A percentile compares a stretch with the other conserved stretches of the same genome.
Conservation (phyloP, 345 rosid species). For the Gossypium bickii region DNA sequence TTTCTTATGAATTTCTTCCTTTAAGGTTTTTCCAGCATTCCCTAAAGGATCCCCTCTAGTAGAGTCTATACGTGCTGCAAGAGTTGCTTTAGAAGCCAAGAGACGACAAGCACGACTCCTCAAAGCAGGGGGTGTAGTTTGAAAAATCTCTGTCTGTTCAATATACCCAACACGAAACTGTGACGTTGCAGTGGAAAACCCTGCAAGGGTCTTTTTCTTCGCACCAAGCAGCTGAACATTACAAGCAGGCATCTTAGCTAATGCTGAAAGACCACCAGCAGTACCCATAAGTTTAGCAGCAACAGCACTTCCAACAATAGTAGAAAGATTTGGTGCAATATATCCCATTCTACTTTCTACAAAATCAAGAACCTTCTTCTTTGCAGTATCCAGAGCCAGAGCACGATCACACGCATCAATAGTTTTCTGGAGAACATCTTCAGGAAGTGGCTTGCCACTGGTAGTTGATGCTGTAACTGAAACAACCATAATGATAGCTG, state of each 20-base stretch:
- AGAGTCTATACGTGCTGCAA: constrained; percentile 87
- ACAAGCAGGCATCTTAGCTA: constrained; percentile 98
- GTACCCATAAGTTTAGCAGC: constrained; percentile 98
- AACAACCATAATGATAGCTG: constrained; percentile 91
- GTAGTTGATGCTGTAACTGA: constrained; percentile 95
- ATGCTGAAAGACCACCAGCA: constrained; percentile 88
- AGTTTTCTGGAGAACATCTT: constrained; percentile 76
- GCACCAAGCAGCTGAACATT: constrained; percentile 91
- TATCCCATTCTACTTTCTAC: constrained; percentile 96
- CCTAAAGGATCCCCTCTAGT: constrained; percentile 80
- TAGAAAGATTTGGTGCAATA: constrained; percentile 90
- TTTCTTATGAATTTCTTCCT: constrained; percentile 74
- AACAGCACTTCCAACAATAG: constrained; percentile 93
- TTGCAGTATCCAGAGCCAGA: constrained; percentile 65
- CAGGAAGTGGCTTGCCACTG: constrained; percentile 85
- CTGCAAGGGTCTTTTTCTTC: constrained; percentile 90
- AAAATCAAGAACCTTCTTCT: constrained; percentile 92
- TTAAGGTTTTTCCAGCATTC: constrained; percentile 58
- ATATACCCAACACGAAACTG: constrained; percentile 79
- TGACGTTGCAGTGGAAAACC: constrained; percentile 83
- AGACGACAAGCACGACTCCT: constrained; percentile 76
- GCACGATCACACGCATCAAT: constrained; percentile 88
- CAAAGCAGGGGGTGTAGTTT: constrained; percentile 71
- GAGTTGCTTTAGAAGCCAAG: constrained; percentile 81
- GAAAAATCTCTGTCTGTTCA: constrained; percentile 85